These are phyloP conservation scores for Fremontodendron californicum DNA, from an alignment of 345 rosid genomes.

Conservation along the genomic window DNA sequence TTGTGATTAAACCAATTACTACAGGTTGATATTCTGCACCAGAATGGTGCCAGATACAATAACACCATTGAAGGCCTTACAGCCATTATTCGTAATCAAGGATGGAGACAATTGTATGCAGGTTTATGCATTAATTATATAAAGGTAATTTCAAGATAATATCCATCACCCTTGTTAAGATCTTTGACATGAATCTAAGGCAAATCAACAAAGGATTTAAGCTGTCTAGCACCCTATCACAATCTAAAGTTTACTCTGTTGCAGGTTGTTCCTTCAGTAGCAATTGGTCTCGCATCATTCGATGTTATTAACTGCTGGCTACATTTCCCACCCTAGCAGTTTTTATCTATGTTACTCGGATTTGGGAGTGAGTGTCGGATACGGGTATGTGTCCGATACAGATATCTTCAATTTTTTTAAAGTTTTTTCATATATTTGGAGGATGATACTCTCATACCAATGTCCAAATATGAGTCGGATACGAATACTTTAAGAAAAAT, in stretches of 20 bases:
- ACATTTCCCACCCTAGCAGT: not conserved
- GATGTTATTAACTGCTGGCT: not conserved
- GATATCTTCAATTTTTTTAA: no score
- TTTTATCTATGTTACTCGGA: no score
- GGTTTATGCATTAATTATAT: slow-evolving; percentile 89
- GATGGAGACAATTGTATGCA: slow-evolving; percentile 91
- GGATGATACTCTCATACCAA: no score
- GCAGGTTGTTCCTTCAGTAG: slow-evolving; percentile 9
- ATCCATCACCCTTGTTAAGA: not conserved
- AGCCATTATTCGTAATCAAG: slow-evolving; percentile 60
- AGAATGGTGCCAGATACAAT: slow-evolving; percentile 50
- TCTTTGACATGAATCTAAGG: not conserved
- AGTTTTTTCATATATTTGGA: no score
- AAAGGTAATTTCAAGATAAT: slow-evolving; percentile 46
- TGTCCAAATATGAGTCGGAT: no score
- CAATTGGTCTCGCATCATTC: slow-evolving; percentile 6
- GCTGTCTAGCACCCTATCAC: not conserved
- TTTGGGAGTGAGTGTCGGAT: no score
- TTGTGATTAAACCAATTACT: not conserved
- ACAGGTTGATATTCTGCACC: slow-evolving; percentile 71
- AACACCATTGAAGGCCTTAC: slow-evolving; percentile 65
- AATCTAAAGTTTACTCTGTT: not conserved
- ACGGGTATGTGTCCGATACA: no score
- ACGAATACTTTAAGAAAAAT: no score
- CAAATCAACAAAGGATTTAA: no score